These are phyloP conservation scores for Macrophomina tecta DNA, from an alignment of 2,329 filamentous ascomycete species.

Conservation along the genomic window DNA sequence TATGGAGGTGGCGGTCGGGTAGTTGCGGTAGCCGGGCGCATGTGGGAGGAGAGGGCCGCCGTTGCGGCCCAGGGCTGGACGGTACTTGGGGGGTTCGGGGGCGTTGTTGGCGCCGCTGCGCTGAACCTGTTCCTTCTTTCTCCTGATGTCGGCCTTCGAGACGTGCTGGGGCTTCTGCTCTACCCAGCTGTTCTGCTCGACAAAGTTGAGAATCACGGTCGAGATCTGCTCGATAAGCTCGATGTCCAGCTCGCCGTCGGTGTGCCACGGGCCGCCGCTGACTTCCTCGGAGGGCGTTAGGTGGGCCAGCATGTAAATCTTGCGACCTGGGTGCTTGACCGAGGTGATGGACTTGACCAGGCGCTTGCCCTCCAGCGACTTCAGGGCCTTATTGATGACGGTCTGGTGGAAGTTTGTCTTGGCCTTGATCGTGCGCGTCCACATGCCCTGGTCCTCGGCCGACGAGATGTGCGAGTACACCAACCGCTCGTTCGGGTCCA, in stretches of 20 bases:
- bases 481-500: conserved; percentile 74
- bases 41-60: conserved; percentile 53
- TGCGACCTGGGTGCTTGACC: conserved; percentile 87
- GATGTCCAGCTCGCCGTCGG: conserved; percentile 86
- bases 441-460: conserved; percentile 83
- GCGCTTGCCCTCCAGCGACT: conserved; percentile 79
- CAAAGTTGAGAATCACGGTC: conserved; percentile 73
- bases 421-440: conserved; percentile 83
- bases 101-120: conserved; percentile 38
- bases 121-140: conserved; percentile 40
- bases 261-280: conserved; percentile 94
- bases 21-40: conserved; percentile 71
- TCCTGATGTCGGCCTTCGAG: conserved; percentile 35
- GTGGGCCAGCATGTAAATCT: conserved; percentile 92
- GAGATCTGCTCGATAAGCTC: conserved; percentile 81
- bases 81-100: conserved; percentile 32
- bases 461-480: conserved; percentile 91
- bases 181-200: conserved; percentile 75
- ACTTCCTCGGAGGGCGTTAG: conserved; percentile 87
- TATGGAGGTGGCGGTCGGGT: conserved; percentile 81
- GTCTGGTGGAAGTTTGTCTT: conserved; percentile 84
- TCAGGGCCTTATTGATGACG: conserved; percentile 79
- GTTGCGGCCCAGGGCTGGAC: conserved; percentile 35
- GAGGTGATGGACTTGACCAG: conserved; percentile 90
- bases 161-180: conserved; percentile 50